phyloP scores from a whole-genome alignment of 306 rosid genomes.

The Hippophae tibetana region DNA sequence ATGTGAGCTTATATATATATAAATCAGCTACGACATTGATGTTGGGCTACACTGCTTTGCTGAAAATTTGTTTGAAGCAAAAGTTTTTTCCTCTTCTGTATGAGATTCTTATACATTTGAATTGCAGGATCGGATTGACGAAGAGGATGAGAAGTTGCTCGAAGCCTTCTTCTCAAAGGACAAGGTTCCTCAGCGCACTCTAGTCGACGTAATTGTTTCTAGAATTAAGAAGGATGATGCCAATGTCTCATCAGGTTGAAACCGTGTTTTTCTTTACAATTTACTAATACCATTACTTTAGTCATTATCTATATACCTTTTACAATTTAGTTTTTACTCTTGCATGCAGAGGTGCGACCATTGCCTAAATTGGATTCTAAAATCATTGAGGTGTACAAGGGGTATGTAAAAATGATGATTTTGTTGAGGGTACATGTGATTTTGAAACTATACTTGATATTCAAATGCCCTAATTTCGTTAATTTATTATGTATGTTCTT shows the following conservation, averaged over 20 bases:
- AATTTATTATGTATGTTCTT: too few species aligned
- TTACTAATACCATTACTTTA: not conserved
- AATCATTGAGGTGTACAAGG: conserved; percentile 59
- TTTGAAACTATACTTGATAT: not conserved
- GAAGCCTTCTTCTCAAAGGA: conserved; percentile 51
- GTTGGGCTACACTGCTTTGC: not conserved
- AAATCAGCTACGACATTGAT: not conserved
- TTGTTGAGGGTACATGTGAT: not conserved
- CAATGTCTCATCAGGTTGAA: conserved; percentile 43
- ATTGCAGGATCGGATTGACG: conserved; percentile 45
- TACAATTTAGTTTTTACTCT: conserved; percentile 5
- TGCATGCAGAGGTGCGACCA: conserved; percentile 66
- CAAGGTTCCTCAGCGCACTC: conserved; percentile 38
- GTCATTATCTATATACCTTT: not conserved
- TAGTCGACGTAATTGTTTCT: conserved; percentile 56
- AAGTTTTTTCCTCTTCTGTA: not conserved
- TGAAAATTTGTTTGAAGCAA: not conserved
- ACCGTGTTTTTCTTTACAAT: not conserved
- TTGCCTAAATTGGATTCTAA: conserved; percentile 56
- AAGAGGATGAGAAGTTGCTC: conserved; percentile 58
- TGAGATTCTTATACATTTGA: not conserved
- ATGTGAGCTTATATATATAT: conserved; percentile 24
- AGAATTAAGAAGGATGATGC: conserved; percentile 64
- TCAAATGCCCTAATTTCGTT: not conserved
- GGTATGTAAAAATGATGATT: conserved; percentile 30